These are phyloP conservation scores for Hibiscus trionum DNA, from an alignment of 345 rosid genomes.

Conservation along the genomic window DNA sequence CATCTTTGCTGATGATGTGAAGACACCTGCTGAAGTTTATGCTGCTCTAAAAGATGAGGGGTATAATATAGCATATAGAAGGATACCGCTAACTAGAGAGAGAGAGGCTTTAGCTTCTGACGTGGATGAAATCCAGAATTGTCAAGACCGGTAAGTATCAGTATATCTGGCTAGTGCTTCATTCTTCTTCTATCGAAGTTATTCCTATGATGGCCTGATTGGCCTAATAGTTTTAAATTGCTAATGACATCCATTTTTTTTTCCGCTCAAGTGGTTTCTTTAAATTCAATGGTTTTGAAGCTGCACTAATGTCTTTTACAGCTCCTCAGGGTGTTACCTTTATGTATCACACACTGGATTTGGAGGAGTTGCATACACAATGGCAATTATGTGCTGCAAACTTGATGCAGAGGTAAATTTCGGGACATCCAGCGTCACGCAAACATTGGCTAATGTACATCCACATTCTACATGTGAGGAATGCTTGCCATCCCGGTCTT, in stretches of 20 bases:
- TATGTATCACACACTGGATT: slow-evolving; percentile 89
- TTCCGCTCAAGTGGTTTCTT: not conserved
- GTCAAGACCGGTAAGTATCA: slow-evolving; percentile 64
- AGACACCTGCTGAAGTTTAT: slow-evolving; percentile 90
- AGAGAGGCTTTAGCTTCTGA: slow-evolving; percentile 87
- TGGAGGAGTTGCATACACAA: slow-evolving; percentile 91
- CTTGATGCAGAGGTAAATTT: slow-evolving; percentile 51
- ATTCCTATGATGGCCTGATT: not conserved
- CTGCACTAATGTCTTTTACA: slow-evolving; percentile 20
- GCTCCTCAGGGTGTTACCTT: slow-evolving; percentile 72
- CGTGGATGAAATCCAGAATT: slow-evolving; percentile 69
- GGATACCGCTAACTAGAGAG: slow-evolving; percentile 90
- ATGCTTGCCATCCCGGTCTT: slow-evolving; percentile 36
- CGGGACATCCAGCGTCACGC: slow-evolving; percentile 16
- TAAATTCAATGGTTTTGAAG: not conserved
- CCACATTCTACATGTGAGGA: slow-evolving; percentile 25
- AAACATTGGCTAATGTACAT: slow-evolving; percentile 24
- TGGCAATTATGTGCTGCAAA: slow-evolving; percentile 79
- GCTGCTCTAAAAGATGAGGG: slow-evolving; percentile 63
- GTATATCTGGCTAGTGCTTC: slow-evolving; percentile 1
- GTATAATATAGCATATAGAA: slow-evolving; percentile 57
- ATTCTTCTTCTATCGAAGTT: not conserved
- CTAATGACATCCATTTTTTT: not conserved
- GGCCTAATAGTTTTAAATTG: not conserved
- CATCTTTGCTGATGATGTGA: slow-evolving; percentile 71